phyloP scores from a whole-genome alignment of 441 rosid genomes.

The Mallotus repandus region DNA sequence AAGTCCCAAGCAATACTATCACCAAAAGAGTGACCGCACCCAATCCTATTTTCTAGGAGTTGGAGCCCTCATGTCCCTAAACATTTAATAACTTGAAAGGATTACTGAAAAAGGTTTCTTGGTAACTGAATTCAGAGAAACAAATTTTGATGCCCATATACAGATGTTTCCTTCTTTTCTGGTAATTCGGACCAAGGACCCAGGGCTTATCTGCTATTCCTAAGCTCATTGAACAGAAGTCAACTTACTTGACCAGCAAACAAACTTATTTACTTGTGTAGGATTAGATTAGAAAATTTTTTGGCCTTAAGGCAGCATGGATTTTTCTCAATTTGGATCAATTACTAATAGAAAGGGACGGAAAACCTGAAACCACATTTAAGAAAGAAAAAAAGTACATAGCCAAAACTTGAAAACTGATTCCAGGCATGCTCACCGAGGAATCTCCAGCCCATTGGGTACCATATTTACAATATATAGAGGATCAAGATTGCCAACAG shows the following conservation, averaged over 20 bases:
- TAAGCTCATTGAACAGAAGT: background rate
- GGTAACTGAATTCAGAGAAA: background rate
- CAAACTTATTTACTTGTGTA: background rate
- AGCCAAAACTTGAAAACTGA: background rate
- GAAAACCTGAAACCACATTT: background rate
- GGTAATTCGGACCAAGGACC: background rate
- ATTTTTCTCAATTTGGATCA: background rate
- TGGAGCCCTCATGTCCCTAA: background rate
- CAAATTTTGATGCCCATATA: background rate
- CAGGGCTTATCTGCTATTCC: background rate
- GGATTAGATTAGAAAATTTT: background rate
- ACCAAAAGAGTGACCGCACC: background rate
- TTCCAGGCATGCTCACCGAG: slow-evolving; percentile 61
- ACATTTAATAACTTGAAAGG: background rate
- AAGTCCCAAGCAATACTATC: background rate
- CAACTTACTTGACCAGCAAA: background rate
- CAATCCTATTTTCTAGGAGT: background rate
- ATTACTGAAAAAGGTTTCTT: slow-evolving; percentile 6
- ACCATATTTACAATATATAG: slow-evolving; percentile 95
- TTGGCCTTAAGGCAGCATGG: background rate
- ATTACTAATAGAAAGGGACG: slow-evolving; percentile 5
- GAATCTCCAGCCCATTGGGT: slow-evolving; percentile 98
- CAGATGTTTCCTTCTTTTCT: background rate
- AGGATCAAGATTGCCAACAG: slow-evolving; percentile 98
- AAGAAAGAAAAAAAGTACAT: background rate